Percentiles rank a stretch among this genome's conserved stretches.
Evolutionary conservation across 2,329 filamentous ascomycete species (phyloP).

Genomic region (Aspergillus awamori): DNA sequence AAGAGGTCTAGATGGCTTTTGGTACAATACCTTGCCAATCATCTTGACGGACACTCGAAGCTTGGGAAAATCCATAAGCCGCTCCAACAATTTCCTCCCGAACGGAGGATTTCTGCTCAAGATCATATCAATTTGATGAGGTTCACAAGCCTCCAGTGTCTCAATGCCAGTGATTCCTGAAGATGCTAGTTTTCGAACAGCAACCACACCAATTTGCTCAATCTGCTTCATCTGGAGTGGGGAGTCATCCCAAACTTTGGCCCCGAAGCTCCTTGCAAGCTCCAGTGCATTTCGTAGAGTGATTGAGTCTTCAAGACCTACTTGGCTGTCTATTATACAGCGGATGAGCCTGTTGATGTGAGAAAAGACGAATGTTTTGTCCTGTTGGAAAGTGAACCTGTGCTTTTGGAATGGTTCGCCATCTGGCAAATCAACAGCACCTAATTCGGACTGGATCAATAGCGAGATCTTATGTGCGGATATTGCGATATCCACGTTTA

Average conservation of each 20-base stretch:
- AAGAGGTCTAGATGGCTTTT: slow-evolving; percentile 30
- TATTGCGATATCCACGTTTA: slow-evolving; percentile 67
- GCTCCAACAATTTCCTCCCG: slow-evolving; percentile 69
- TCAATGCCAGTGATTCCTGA: slow-evolving; percentile 73
- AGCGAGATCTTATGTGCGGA: slow-evolving; percentile 75
- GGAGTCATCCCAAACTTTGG: slow-evolving; percentile 79
- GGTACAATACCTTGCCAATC: slow-evolving; percentile 47
- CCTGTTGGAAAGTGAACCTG: slow-evolving; percentile 60
- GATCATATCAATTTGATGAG: slow-evolving; percentile 73
- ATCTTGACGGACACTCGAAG: slow-evolving; percentile 59
- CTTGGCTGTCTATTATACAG: slow-evolving; percentile 75
- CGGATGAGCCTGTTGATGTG: slow-evolving; percentile 70
- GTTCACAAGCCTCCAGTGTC: slow-evolving; percentile 67
- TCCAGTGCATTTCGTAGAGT: slow-evolving; percentile 72
- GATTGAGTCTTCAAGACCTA: slow-evolving; percentile 64
- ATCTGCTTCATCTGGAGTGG: slow-evolving; percentile 82
- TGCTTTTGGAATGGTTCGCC: slow-evolving; percentile 61
- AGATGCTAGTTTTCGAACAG: slow-evolving; percentile 72
- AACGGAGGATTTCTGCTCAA: slow-evolving; percentile 81
- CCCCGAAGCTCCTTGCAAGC: slow-evolving; percentile 74
- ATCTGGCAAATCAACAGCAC: slow-evolving; percentile 64
- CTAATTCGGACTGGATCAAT: slow-evolving; percentile 75
- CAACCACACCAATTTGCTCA: slow-evolving; percentile 72
- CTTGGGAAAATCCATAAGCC: slow-evolving; percentile 71
- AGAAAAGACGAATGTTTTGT: slow-evolving; percentile 67